phyloP scores from a whole-genome alignment of 169 alveolate genomes.

The Plasmodium coatneyi region DNA sequence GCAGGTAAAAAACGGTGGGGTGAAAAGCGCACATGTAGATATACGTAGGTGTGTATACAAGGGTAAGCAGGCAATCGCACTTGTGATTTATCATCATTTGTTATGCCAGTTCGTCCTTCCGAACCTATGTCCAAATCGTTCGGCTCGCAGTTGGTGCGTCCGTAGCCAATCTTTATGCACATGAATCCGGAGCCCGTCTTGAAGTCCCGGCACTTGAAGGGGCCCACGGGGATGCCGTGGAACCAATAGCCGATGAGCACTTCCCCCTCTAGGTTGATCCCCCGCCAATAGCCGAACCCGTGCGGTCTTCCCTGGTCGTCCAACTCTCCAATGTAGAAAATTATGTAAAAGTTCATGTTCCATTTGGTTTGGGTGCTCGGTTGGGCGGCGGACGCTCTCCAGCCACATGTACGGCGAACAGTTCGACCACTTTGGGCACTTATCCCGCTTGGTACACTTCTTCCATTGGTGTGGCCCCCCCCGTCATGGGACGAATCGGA shows the following conservation, averaged over 20 bases:
- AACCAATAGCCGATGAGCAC: slow-evolving; percentile 91
- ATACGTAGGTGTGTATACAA: neutral
- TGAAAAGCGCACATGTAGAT: neutral
- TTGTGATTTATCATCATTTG: neutral
- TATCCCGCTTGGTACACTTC: neutral
- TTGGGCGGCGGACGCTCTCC: neutral
- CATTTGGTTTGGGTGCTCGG: neutral
- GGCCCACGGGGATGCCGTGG: slow-evolving; percentile 89
- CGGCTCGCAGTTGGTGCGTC: slow-evolving; percentile 75
- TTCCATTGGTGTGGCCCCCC: neutral
- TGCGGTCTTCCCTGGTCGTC: slow-evolving; percentile 88
- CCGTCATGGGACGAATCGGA: neutral
- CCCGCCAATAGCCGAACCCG: slow-evolving; percentile 92
- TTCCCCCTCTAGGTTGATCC: slow-evolving; percentile 87
- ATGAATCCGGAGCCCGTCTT: slow-evolving; percentile 89
- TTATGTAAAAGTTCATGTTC: slow-evolving; percentile 6
- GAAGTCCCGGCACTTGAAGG: slow-evolving; percentile 89
- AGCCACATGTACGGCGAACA: neutral
- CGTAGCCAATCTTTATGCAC: slow-evolving; percentile 87
- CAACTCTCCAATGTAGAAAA: slow-evolving; percentile 88
- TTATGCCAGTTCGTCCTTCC: neutral
- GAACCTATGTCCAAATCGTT: slow-evolving; percentile 79
- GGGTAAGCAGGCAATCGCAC: neutral
- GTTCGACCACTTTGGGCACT: neutral
- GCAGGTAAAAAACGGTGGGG: slow-evolving; percentile 13